Conservation (phyloP, 2,329 filamentous ascomycete genomes). For the Colletotrichum brevisporum region DNA sequence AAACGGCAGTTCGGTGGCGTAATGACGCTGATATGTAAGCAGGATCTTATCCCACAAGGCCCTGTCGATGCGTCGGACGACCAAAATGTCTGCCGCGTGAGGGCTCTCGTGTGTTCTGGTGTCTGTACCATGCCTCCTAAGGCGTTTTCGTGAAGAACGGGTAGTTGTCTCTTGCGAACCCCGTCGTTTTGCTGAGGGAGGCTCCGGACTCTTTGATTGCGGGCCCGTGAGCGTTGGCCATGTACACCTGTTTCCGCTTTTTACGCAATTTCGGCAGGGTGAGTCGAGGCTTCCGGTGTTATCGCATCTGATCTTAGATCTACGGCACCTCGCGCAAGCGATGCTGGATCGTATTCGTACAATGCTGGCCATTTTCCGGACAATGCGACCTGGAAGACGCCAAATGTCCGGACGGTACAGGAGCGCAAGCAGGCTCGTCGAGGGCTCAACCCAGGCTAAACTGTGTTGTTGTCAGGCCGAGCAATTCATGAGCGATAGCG, state of each 20-base stretch:
- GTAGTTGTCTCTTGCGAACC: constrained; percentile 51
- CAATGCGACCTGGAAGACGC: neutral
- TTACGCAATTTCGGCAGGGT: constrained; percentile 81
- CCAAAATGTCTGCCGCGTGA: constrained; percentile 70
- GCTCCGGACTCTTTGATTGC: constrained; percentile 59
- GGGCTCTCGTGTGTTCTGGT: constrained; percentile 46
- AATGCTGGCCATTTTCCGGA: constrained; percentile 49
- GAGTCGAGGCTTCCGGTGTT: constrained; percentile 70
- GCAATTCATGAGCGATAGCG: too few species aligned
- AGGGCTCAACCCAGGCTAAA: neutral
- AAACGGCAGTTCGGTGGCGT: constrained; percentile 79
- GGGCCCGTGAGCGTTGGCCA: constrained; percentile 66
- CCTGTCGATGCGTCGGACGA: constrained; percentile 72
- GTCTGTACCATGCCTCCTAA: constrained; percentile 53
- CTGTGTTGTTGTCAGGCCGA: too few species aligned
- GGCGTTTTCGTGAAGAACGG: constrained; percentile 58
- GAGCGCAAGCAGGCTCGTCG: neutral
- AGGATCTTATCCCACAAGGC: constrained; percentile 78
- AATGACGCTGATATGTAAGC: constrained; percentile 78
- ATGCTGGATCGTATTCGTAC: constrained; percentile 80
- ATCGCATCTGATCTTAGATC: constrained; percentile 89
- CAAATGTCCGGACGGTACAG: too few species aligned
- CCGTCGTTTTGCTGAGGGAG: constrained; percentile 51
- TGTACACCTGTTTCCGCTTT: constrained; percentile 78
- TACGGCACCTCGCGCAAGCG: constrained; percentile 80